Evolutionary conservation across 306 rosid genomes (phyloP), one percentile per base, ranked within the genome.

Genomic region (Morella rubra): DNA sequence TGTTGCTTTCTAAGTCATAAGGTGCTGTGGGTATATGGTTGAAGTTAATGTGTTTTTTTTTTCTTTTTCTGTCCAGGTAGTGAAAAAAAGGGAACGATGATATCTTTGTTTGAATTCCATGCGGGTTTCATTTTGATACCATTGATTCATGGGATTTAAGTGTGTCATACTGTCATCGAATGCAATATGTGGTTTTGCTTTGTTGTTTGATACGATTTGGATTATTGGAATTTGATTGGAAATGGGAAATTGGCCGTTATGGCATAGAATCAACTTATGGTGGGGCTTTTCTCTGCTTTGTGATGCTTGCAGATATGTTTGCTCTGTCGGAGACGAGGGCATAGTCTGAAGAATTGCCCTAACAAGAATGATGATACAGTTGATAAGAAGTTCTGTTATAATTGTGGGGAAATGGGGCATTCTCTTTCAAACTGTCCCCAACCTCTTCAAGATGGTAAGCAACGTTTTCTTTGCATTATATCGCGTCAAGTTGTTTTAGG

Each of bases 381-480:
- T 49, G 90, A 86, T 70, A 76, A 53, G 51, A 95, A 89, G 50
- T 46, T 76, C 24, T 96, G 99, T 72, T 92, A 96, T 68, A 96
- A 96, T 54, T 96, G 99, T 84, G 99, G 99, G 45, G 89, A 86
- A 77, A 74, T 58, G 10, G 97, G 98, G 14, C 99, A 96, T 72
- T 81, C 98, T 12, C 90, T 96, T 65, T 81, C 89, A 42, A 84
- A 76, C 0, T 96, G 99, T 71, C 81, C 83, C 6, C 72, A 32
- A 8, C 96, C 99, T 68, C 90, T 85, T 75, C 71, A 88, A 77
- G 90, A 91, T 27, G 99, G 98, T 91, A 73, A 81, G 7, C 65
- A 44, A 40, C 50, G 60, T 6, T 58, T 74, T n/a, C 46, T 46
- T 19, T 59, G n/a, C 13, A n/a, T 55, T 19, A 11, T 5, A 22